These are phyloP conservation scores for Thermoascus crustaceus DNA, from an alignment of 2,329 filamentous ascomycete genomes.

Conservation along the genomic window DNA sequence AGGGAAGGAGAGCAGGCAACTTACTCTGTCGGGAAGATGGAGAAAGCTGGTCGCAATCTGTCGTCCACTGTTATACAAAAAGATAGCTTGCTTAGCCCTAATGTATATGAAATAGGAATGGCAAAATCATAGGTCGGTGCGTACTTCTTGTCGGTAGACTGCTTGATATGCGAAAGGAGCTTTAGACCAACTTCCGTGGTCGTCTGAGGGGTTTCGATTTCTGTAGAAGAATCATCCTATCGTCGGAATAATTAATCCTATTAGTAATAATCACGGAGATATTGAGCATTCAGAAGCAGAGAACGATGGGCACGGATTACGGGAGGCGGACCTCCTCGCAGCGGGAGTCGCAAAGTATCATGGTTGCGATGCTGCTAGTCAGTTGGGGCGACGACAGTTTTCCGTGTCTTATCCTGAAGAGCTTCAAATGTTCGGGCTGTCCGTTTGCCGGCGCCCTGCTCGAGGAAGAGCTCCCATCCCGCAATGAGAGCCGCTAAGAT, in stretches of 20 bases:
- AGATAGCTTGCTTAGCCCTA: conserved; percentile 15
- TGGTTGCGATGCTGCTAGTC: no score
- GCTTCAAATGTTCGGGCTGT: no score
- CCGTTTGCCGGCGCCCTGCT: no score
- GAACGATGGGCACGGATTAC: background rate
- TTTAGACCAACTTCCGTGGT: conserved; percentile 64
- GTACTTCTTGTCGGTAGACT: conserved; percentile 75
- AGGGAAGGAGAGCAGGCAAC: conserved; percentile 7
- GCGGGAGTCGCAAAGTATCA: background rate
- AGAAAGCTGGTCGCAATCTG: conserved; percentile 69
- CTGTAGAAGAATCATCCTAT: conserved; percentile 9
- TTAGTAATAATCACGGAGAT: conserved; percentile 5
- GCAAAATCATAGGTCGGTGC: conserved; percentile 21
- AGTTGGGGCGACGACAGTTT: no score
- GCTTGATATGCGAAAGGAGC: conserved; percentile 66
- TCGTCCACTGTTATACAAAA: conserved; percentile 51
- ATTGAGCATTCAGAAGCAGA: background rate
- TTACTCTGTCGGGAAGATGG: conserved; percentile 53
- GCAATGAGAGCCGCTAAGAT: background rate
- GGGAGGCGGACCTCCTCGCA: background rate
- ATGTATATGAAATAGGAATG: background rate
- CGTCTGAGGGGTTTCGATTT: conserved; percentile 54
- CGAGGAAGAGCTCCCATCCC: background rate
- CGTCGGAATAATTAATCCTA: conserved; percentile 1
- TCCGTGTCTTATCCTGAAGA: no score